Evolutionary conservation across 1,139 yeast genomes (phyloP), one percentile per base, ranked within the genome.

Genomic region (Suhomyces coccinellae): DNA sequence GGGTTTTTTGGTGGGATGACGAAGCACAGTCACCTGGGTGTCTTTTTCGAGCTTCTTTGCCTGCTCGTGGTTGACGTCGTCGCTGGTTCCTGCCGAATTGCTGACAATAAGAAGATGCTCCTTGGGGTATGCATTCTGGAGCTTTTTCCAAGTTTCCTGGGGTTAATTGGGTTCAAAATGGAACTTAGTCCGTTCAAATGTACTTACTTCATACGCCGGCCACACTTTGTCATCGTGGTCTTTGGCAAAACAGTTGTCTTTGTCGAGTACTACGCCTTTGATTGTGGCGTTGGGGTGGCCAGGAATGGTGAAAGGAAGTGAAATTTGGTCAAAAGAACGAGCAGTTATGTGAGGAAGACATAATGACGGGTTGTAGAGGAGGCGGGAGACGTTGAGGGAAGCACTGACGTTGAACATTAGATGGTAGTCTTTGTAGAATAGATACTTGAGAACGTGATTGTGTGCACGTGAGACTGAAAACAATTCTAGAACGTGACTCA

Each of bases 171-270:
- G 8, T 10, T 26, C 8, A 24, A 45, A 9, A 7, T 4, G 24
- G 24, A 2, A 20, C 24, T 7, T 6, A 6, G 8, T 2, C 5
- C 24, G 2, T 5, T 9, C 5, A 20, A 17, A 20, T 20, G 24
- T 27, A 63, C 69, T 44, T 52, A 61, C 68, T 36, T 57, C 55
- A 57, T 90, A 89, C 2, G 69, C 86, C 0, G 87, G 90, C 88
- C 90, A 90, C 2, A 93, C 86, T 49, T 80, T 78, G 54, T 85
- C 86, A 47, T 83, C 86, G 48, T 88, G 87, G 38, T 95, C 95
- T 53, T 78, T 76, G 4, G 99, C 96, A 63, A 93, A 87, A 59
- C 98, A 93, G 62, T 93, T 95, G 65, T 93, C 99, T 63, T 95
- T 93, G 62, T 93, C 99, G 26, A 93, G 72, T 0, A 93, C 95